Conservation (phyloP, 1,139 yeast genomes). For the Magnusiomyces paraingens region DNA sequence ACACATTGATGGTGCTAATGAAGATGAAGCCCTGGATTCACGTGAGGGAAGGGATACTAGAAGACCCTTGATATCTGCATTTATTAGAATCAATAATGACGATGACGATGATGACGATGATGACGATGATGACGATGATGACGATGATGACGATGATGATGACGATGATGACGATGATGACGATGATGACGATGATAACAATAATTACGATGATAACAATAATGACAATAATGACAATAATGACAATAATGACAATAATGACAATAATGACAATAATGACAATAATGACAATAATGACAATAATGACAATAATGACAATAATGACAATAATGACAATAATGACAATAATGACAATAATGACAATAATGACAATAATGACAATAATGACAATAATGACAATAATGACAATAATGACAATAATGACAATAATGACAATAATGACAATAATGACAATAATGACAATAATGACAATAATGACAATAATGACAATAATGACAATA, state of each 20-base stretch:
- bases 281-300: too few relatives aligned
- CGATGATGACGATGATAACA: not conserved
- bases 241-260: not conserved
- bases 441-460: not conserved
- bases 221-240: not conserved
- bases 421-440: not conserved
- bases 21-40: too few relatives aligned
- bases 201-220: not conserved
- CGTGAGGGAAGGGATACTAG: too few relatives aligned
- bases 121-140: not conserved
- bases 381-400: not conserved
- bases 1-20: too few relatives aligned
- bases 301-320: not conserved
- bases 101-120: not conserved
- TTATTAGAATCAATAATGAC: not conserved
- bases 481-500: not conserved
- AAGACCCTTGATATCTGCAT: too few relatives aligned
- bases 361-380: not conserved
- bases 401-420: not conserved
- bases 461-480: not conserved
- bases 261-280: not conserved
- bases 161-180: not conserved
- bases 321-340: not conserved
- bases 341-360: not conserved
- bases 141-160: not conserved